Conservation (phyloP, 2,329 filamentous ascomycete species). For the Myriosclerotinia duriaeana region DNA sequence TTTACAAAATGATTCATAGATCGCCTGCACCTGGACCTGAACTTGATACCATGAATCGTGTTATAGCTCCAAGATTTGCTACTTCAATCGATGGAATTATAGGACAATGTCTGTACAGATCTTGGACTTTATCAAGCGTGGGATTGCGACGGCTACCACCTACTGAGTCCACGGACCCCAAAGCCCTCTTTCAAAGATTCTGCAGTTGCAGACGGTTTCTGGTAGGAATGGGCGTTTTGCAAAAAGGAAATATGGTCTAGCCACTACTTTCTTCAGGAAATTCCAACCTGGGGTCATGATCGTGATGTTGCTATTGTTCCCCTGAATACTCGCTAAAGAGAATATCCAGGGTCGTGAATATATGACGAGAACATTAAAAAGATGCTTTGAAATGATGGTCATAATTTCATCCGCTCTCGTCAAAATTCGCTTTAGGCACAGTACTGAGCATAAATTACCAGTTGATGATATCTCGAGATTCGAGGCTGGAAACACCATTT, state of each 20-base stretch:
- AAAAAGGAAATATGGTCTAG: background rate
- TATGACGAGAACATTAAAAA: constrained; percentile 41
- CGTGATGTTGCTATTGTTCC: constrained; percentile 21
- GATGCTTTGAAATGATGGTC: constrained; percentile 45
- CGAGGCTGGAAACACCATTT: constrained; percentile 46
- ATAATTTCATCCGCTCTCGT: constrained; percentile 44
- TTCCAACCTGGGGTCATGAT: background rate
- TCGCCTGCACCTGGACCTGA: constrained; percentile 40
- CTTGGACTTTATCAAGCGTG: background rate
- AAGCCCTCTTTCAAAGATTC: constrained; percentile 4
- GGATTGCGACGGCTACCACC: background rate
- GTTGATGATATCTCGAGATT: constrained; percentile 44
- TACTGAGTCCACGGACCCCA: constrained; percentile 1
- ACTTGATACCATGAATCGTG: constrained; percentile 43
- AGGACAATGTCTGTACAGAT: constrained; percentile 37
- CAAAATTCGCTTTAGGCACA: constrained; percentile 41
- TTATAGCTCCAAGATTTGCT: constrained; percentile 41
- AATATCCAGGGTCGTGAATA: constrained; percentile 41
- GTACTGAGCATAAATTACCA: constrained; percentile 40
- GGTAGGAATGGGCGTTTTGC: background rate
- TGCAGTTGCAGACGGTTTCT: constrained; percentile 1
- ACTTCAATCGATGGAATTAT: constrained; percentile 12
- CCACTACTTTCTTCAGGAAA: background rate
- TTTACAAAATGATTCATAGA: constrained; percentile 41
- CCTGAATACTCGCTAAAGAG: constrained; percentile 30